These are phyloP conservation scores for Mycena filopes DNA, from an alignment of 768 basidiomycete genomes.

Conservation along the genomic window DNA sequence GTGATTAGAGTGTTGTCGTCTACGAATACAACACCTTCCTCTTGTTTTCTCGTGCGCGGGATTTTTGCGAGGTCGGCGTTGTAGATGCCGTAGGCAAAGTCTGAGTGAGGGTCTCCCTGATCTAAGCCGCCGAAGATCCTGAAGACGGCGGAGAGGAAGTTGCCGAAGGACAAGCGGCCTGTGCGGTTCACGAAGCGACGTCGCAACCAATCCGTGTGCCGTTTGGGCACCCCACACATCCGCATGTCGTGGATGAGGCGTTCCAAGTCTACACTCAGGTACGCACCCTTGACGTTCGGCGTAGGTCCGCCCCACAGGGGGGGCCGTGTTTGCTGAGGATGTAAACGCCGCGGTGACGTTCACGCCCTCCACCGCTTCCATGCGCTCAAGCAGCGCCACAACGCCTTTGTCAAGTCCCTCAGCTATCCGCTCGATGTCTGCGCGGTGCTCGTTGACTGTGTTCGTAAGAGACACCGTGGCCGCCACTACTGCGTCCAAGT, in stretches of 20 bases:
- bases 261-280: constrained; percentile 49
- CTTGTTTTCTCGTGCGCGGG: neutral
- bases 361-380: no score
- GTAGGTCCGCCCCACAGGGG: no score
- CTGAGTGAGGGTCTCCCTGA: constrained; percentile 38
- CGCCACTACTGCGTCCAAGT: no score
- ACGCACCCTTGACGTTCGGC: constrained; percentile 53
- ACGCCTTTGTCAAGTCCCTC: no score
- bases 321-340: no score
- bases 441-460: no score
- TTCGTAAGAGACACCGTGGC: no score
- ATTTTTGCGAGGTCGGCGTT: constrained; percentile 32
- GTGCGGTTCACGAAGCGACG: constrained; percentile 14
- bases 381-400: no score
- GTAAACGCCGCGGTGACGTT: no score
- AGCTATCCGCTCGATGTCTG: no score
- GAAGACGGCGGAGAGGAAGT: constrained; percentile 30
- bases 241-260: constrained; percentile 45
- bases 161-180: constrained; percentile 32
- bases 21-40: constrained; percentile 21
- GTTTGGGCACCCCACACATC: constrained; percentile 38
- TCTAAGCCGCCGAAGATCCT: constrained; percentile 32
- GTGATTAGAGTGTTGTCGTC: constrained; percentile 36
- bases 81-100: constrained; percentile 37
- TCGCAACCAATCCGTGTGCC: constrained; percentile 31